Evolutionary conservation across 169 alveolate genomes (phyloP).

Genomic region (Cryptosporidium baileyi): DNA sequence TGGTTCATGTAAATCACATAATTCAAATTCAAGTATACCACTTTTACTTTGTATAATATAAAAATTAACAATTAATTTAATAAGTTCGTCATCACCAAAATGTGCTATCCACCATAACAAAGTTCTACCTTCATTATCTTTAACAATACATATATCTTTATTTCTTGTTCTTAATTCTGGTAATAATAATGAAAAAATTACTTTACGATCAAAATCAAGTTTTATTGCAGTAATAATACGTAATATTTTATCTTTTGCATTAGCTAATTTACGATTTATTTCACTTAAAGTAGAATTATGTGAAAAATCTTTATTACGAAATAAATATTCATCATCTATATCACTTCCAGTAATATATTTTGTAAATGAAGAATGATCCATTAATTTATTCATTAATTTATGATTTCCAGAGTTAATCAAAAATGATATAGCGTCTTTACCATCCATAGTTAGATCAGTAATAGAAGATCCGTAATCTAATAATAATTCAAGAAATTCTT

Average conservation of each 20-base stretch:
- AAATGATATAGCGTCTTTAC: conserved; percentile 58
- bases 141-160: conserved; percentile 39
- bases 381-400: not conserved
- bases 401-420: conserved; percentile 22
- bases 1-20: conserved; percentile 38
- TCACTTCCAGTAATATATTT: conserved; percentile 1
- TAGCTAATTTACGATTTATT: conserved; percentile 1
- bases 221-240: conserved; percentile 57
- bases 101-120: conserved; percentile 56
- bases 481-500: not conserved
- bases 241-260: conserved; percentile 29
- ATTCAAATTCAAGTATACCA: conserved; percentile 31
- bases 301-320: not conserved
- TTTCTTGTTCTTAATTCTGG: conserved; percentile 18
- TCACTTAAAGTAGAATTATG: conserved; percentile 7
- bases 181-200: conserved; percentile 10
- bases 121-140: conserved; percentile 37
- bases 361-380: conserved; percentile 12
- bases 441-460: conserved; percentile 48
- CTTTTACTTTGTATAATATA: conserved; percentile 32
- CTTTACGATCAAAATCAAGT: conserved; percentile 1
- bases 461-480: conserved; percentile 50
- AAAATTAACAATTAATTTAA: not conserved
- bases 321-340: conserved; percentile 5
- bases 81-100: conserved; percentile 30